Evolutionary conservation across 1,139 yeast genomes (phyloP), one percentile per base, ranked within the genome.

Genomic region (Nakaseomyces uthaithaninus): DNA sequence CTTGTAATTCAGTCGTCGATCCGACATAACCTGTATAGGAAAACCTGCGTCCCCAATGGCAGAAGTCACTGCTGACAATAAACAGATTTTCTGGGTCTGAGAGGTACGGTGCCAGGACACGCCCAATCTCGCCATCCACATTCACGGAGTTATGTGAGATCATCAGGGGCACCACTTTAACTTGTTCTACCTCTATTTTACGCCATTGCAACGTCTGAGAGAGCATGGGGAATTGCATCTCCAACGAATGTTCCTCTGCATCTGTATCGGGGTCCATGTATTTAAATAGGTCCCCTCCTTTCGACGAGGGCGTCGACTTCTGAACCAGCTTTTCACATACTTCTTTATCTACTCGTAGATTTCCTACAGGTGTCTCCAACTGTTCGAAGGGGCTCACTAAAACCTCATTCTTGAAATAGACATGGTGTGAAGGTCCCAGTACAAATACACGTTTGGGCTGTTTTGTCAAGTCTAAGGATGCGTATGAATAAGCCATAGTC

Each of bases 341-440:
- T 6, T 67, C 71, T 0, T 57, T 60, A 57, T 89, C 96, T 12
- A 89, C 83, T 0, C 70, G 67, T 3, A 91, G 54, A 28, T 71
- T 59, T 0, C 98, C 98, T 9, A 89, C 57, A 0, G 98, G 98
- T 0, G 98, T 89, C 35, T 72, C 81, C 53, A 86, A 80, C 10
- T 47, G 53, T 9, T 67, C 67, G 53, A 69, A 86, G 2, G 60
- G 62, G 2, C 85, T 69, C 4, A 86, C 58, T 49, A 72, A 66
- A 0, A 79, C 87, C 18, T 70, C 69, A 30, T 73, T 71, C 42
- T 68, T 68, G 64, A 83, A 86, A 56, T 80, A 86, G n/a, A 82
- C 79, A 58, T 85, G 95, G 57, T 91, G 99, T 0, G 95, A 82
- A 0, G 99, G 98, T 0, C 98, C 97, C 53, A 91, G 61, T 2